A percentile compares a stretch with the other conserved stretches of the same genome.
Evolutionary conservation across 768 basidiomycete genomes (phyloP).

Genomic region (Pisolithus sp.): DNA sequence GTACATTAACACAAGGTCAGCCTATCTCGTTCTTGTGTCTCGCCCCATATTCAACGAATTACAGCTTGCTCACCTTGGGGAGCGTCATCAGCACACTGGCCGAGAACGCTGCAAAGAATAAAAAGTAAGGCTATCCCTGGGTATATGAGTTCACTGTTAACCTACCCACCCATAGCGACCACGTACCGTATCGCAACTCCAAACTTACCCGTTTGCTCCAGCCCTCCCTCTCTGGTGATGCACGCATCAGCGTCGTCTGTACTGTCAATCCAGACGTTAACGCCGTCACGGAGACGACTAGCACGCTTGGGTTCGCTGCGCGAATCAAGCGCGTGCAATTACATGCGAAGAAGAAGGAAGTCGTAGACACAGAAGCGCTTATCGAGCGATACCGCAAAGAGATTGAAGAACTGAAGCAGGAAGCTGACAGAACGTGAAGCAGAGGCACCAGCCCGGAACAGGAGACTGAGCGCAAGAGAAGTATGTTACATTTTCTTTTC

Average conservation of each 20-base stretch:
- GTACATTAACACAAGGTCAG: constrained; percentile 87
- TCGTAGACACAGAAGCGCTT: constrained; percentile 88
- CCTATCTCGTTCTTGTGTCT: background rate
- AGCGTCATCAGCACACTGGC: constrained; percentile 88
- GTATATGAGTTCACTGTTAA: background rate
- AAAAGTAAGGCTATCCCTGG: constrained; percentile 39
- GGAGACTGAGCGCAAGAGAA: constrained; percentile 42
- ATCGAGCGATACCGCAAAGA: constrained; percentile 93
- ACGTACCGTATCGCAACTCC: constrained; percentile 92
- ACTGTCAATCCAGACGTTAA: constrained; percentile 83
- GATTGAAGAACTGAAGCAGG: constrained; percentile 80
- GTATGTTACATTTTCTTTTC: constrained; percentile 14
- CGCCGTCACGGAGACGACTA: constrained; percentile 79
- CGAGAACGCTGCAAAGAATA: constrained; percentile 76
- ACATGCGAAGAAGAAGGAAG: constrained; percentile 87
- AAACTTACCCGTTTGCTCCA: constrained; percentile 93
- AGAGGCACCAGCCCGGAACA: constrained; percentile 43
- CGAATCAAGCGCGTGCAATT: constrained; percentile 86
- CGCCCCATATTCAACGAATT: background rate
- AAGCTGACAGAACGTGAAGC: constrained; percentile 67
- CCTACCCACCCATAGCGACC: constrained; percentile 44
- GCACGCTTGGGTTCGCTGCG: constrained; percentile 86
- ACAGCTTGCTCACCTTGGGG: constrained; percentile 84
- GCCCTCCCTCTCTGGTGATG: constrained; percentile 91
- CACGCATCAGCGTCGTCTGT: constrained; percentile 92